Evolutionary conservation across 2,329 filamentous ascomycete genomes (phyloP).

Genomic region (Claviceps quebecensis): DNA sequence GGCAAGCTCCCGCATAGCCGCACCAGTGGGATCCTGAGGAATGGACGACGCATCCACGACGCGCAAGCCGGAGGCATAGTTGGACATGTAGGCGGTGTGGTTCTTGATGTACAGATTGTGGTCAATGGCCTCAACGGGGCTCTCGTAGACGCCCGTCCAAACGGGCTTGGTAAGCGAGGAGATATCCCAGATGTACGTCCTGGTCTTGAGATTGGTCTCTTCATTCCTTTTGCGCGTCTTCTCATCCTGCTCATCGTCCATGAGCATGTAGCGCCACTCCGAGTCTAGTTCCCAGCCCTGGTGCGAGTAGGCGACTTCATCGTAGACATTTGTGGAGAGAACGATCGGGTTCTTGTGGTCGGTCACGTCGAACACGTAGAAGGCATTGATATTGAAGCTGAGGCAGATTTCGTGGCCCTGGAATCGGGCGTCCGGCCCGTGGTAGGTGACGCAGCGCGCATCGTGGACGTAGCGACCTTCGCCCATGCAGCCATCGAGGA

Average conservation of each 20-base stretch:
- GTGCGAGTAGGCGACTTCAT: conserved; percentile 35
- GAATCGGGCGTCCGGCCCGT: conserved; percentile 28
- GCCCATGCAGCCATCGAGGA: conserved; percentile 33
- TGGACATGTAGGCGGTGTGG: conserved; percentile 28
- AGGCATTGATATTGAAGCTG: conserved; percentile 34
- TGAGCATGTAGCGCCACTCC: conserved; percentile 27
- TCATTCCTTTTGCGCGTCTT: conserved; percentile 22
- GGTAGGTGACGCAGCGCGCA: conserved; percentile 36
- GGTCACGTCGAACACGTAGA: conserved; percentile 31
- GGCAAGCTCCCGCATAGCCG: conserved; percentile 24
- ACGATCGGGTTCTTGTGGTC: conserved; percentile 29
- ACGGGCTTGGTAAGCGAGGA: conserved; percentile 23
- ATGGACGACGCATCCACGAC: conserved; percentile 20
- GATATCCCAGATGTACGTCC: conserved; percentile 36
- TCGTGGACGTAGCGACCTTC: conserved; percentile 39
- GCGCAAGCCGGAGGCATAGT: conserved; percentile 32
- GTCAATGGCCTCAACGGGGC: conserved; percentile 24
- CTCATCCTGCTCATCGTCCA: conserved; percentile 42
- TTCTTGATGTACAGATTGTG: conserved; percentile 32
- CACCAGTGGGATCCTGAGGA: conserved; percentile 23
- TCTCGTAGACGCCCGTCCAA: conserved; percentile 26
- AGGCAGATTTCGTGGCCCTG: conserved; percentile 36
- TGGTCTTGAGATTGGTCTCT: conserved; percentile 17
- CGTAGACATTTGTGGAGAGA: conserved; percentile 38
- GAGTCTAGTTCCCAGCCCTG: conserved; percentile 38